Conservation (phyloP, 768 basidiomycete species). For the Rhizopogon roseolus region DNA sequence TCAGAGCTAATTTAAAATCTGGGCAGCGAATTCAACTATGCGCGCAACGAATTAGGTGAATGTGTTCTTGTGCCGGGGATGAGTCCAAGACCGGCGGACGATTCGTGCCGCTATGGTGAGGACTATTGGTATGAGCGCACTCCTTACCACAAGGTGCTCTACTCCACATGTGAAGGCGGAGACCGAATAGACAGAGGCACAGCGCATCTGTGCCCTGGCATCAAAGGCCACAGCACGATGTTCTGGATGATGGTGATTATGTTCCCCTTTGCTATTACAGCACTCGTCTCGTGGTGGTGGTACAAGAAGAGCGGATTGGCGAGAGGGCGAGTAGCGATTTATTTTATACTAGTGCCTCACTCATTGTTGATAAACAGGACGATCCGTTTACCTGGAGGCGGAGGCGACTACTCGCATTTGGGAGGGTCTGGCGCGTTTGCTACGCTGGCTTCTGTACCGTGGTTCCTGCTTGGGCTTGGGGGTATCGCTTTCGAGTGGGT, state of each 20-base stretch:
- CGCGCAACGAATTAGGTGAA: conserved; percentile 58
- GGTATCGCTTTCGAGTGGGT: conserved; percentile 72
- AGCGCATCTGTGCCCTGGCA: conserved; percentile 76
- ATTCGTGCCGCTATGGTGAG: conserved; percentile 54
- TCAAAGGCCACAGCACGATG: conserved; percentile 63
- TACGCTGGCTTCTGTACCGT: conserved; percentile 85
- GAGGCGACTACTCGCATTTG: conserved; percentile 33
- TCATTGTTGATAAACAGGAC: conserved; percentile 37
- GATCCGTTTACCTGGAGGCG: conserved; percentile 73
- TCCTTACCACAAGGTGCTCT: conserved; percentile 83
- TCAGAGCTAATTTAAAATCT: not conserved
- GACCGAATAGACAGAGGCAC: conserved; percentile 70
- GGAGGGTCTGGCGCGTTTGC: conserved; percentile 40
- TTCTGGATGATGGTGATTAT: conserved; percentile 84
- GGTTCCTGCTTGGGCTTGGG: conserved; percentile 78
- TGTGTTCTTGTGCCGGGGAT: conserved; percentile 80
- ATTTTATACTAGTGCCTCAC: not conserved
- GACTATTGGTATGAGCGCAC: conserved; percentile 95
- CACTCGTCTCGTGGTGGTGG: conserved; percentile 76
- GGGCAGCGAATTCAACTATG: conserved; percentile 87
- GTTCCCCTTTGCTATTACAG: conserved; percentile 75
- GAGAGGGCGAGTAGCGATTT: conserved; percentile 54
- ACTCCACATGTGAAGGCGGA: conserved; percentile 84
- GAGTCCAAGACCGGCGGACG: conserved; percentile 54
- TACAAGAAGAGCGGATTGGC: conserved; percentile 68